Evolutionary conservation across 352 stramenopile genomes (phyloP), one percentile per base, ranked within the genome.

Genomic region (Globisporangium abappressorium): DNA sequence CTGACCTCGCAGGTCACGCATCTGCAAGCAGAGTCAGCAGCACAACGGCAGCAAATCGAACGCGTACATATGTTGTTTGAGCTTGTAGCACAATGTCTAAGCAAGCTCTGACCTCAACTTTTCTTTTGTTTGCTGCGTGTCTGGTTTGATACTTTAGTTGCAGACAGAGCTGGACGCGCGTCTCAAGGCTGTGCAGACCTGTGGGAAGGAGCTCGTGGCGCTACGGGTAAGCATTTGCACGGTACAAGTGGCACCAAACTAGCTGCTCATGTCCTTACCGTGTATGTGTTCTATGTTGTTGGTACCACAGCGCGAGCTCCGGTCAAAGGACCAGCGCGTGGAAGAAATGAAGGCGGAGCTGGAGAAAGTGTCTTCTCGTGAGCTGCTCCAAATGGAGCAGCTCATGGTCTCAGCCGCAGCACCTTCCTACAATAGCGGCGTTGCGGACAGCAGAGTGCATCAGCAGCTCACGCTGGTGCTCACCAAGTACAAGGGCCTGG

Each of bases 401-500:
- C 49, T 91, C 54, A 36, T 26, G 15, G 46, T 24, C 8, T 33
- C 12, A 2, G 58, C 57, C 64, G 14, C 18, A 2, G 58, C 47
- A 68, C 3, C 57, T 72, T 28, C 70, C 69, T 62, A 64, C 62
- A 66, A 57, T n/a, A 55, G 54, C 18, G 20, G 68, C 2, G 57
- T 3, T 5, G 14, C 68, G 1, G 63, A 85, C 70, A 59, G 34
- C 36, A 57, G 70, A 38, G 51, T 60, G 20, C 57, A 72, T 9
- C 81, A 89, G n/a, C 80, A 82, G 12, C 79, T 92, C 56, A 78
- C 77, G 5, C 62, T 88, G 41, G 69, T 93, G 12, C 70, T 80
- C 59, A 67, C 77, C 58, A 88, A 91, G 66, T 92, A 90, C 72
- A 86, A 85, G 24, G 80, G 87, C 38, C 70, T 94, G 15, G 80